Base-by-base conservation (phyloP, 768 basidiomycete genomes). In the Lactarius tabidus region DNA sequence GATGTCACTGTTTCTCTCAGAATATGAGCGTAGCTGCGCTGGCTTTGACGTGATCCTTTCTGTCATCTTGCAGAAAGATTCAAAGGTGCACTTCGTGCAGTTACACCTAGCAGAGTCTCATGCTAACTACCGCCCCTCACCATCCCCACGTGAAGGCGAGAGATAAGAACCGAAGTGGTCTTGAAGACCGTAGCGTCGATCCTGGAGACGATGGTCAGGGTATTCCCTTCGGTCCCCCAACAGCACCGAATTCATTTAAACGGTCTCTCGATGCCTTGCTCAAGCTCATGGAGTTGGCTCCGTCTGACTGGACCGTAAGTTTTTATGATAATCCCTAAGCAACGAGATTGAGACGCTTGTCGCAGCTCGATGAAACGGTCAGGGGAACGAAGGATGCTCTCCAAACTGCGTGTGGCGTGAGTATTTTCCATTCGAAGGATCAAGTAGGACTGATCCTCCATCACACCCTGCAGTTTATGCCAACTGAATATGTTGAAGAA, bases 191-290 rank as follows among this genome's bases (percentile, higher is more conserved):
- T n/a, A n/a, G 2, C 3, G 29, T 36, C 26, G 7, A 28, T 1
- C 48, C 23, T 12, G 61, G 48, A 3, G 35, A 15, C 45, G 7
- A 38, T 52, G 55, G 38, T 2, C 57, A 23, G 36, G 51, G 43
- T 0, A 1, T 59, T 51, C 41, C 53, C 48, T 64, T 59, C n/a
- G 51, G 53, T 12, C 65, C 56, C 33, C 51, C 9, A 29, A 66
- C 45, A 8, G 56, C 65, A 41, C 51, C 62, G n/a, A 58, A 66
- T 29, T 51, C 62, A 7, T 54, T 57, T n/a, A 48, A 63, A 14
- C 28, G 28, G n/a, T 63, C 56, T 29, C 23, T 66, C n/a, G 20
- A 58, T 26, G 18, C 62, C 4, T 33, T 66, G 29, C 28, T 51
- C n/a, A 51, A 58, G 28, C 39, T 66, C 15, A 63, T 63, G 38